These are phyloP conservation scores for Penicillium sp. DNA, from an alignment of 2,329 filamentous ascomycete species.

Conservation along the genomic window DNA sequence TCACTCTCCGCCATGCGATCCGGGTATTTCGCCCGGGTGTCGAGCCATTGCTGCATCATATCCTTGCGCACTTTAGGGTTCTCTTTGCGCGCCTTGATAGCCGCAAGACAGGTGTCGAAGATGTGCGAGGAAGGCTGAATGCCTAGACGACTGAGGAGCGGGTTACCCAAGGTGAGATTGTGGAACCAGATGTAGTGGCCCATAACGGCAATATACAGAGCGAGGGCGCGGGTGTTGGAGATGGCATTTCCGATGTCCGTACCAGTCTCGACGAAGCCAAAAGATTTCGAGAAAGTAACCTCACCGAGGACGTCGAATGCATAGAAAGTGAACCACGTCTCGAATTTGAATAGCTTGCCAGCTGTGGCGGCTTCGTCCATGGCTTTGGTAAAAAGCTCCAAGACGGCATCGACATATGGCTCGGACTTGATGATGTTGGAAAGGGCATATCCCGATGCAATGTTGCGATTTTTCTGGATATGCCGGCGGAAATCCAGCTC, in stretches of 20 bases:
- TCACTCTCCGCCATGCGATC: slow-evolving; percentile 37
- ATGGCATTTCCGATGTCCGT: slow-evolving; percentile 40
- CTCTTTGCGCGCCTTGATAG: slow-evolving; percentile 33
- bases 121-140: slow-evolving; percentile 40
- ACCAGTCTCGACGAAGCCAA: slow-evolving; percentile 36
- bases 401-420: slow-evolving; percentile 28
- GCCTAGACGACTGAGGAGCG: slow-evolving; percentile 36
- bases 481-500: slow-evolving; percentile 39
- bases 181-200: slow-evolving; percentile 40
- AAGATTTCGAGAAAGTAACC: slow-evolving; percentile 37
- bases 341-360: slow-evolving; percentile 35
- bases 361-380: slow-evolving; percentile 28
- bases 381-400: slow-evolving; percentile 28
- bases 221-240: slow-evolving; percentile 31
- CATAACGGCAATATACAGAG: slow-evolving; percentile 33
- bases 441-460: slow-evolving; percentile 30
- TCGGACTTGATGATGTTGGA: slow-evolving; percentile 35
- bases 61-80: slow-evolving; percentile 35
- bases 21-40: slow-evolving; percentile 32
- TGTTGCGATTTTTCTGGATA: slow-evolving; percentile 33
- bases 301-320: slow-evolving; percentile 41
- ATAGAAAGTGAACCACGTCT: slow-evolving; percentile 44
- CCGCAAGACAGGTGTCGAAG: slow-evolving; percentile 38
- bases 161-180: slow-evolving; percentile 39
- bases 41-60: slow-evolving; percentile 41